Evolutionary conservation across 805 yeast species (phyloP), one percentile per base, ranked within the genome.

Genomic region (Zygosaccharomyces bisporus): DNA sequence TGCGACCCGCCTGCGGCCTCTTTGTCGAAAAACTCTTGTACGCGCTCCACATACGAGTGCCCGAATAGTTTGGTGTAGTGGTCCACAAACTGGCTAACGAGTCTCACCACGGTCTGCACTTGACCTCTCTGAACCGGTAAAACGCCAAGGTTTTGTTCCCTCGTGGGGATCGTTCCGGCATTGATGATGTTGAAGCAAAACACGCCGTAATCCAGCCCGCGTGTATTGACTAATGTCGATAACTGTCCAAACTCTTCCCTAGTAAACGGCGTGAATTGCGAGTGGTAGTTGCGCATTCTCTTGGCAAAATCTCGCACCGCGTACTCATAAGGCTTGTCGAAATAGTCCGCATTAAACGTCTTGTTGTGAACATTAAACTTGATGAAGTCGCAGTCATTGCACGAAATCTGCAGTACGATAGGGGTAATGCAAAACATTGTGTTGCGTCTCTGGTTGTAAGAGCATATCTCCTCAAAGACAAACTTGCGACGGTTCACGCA

Each of bases 321-420:
- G 5, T 57, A 57, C 25, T 71, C 71, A 51, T 78, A 76, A 34
- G 77, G 75, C 51, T 70, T 68, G 37, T 74, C 73, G 43, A 60
- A 64, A 60, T 83, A 83, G 58, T 83, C 90, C 30, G 71, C 73
- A 56, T 81, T 81, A 42, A 66, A 69, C 0, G 88, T 74, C 60
- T 83, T 83, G 41, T 79, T 76, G 53, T 76, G 80, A 43, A 83
- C 79, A 62, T 83, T 83, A 60, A 61, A 83, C 46, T 75, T 69
- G 52, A 81, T 63, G 23, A 80, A 70, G 13, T 69, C 69, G 23
- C 62, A 61, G 56, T 80, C 76, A n/a, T 70, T 61, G 55, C 86
- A 80, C 50, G 76, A 72, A 21, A 83, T 75, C 56, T 83, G 85
- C 33, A 83, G 64, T 6, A 83, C 68, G 10, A 80, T 58, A 2